Conservation (phyloP, 495 filamentous ascomycete genomes). For the Extremus antarcticus region DNA sequence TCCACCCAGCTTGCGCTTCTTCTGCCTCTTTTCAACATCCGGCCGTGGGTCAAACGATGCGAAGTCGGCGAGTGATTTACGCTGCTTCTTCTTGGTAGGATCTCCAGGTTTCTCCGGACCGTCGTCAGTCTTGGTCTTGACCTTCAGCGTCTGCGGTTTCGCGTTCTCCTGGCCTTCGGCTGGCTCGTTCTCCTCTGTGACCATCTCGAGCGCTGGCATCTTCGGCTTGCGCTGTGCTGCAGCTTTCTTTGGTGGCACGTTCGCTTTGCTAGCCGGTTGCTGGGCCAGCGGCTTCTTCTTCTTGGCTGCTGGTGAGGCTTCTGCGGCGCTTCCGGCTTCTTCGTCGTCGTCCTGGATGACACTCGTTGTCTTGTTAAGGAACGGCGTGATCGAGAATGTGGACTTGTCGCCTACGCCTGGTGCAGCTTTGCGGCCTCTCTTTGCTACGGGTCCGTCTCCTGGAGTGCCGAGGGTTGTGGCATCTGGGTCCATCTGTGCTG, state of each 20-base stretch:
- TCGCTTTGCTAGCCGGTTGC: constrained; percentile 31
- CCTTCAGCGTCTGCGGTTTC: constrained; percentile 8
- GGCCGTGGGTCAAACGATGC: constrained; percentile 33
- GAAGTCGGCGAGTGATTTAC: constrained; percentile 32
- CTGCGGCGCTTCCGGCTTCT: constrained; percentile 18
- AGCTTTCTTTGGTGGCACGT: constrained; percentile 28
- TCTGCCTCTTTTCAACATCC: constrained; percentile 50
- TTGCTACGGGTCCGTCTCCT: constrained; percentile 42
- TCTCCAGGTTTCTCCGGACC: constrained; percentile 22
- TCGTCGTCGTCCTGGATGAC: constrained; percentile 35
- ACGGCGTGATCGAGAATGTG: constrained; percentile 84
- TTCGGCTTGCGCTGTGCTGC: constrained; percentile 25
- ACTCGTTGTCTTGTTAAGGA: constrained; percentile 66
- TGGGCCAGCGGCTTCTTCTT: constrained; percentile 19
- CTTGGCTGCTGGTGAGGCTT: constrained; percentile 16
- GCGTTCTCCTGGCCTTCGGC: constrained; percentile 18
- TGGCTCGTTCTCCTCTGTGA: constrained; percentile 38
- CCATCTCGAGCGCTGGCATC: constrained; percentile 36
- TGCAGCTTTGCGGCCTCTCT: constrained; percentile 30
- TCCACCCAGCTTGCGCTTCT: constrained; percentile 54
- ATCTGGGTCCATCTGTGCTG: constrained; percentile 35
- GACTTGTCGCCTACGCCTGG: constrained; percentile 65
- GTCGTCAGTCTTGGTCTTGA: constrained; percentile 20
- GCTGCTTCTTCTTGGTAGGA: constrained; percentile 22
- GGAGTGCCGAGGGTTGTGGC: constrained; percentile 53